Conservation (phyloP, 768 basidiomycete species). For the Russula ochroleuca region DNA sequence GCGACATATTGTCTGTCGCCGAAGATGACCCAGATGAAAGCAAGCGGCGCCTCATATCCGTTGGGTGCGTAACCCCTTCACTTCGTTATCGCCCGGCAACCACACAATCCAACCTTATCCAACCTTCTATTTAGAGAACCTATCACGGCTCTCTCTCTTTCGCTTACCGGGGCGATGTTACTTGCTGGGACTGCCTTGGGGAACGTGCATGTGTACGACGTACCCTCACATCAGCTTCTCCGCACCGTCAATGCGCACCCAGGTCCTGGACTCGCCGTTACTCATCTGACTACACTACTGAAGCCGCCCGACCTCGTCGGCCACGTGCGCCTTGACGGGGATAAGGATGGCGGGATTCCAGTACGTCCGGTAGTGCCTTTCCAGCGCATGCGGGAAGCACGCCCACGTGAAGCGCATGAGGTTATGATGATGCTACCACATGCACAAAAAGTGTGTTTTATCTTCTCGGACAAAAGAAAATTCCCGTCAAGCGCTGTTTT, state of each 20-base stretch:
- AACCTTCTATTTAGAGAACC: conserved; percentile 50
- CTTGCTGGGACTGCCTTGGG: conserved; percentile 78
- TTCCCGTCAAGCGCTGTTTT: conserved; percentile 1
- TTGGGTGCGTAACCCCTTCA: conserved; percentile 48
- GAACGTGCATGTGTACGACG: conserved; percentile 74
- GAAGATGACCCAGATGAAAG: conserved; percentile 45
- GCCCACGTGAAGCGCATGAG: conserved; percentile 65
- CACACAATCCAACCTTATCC: conserved; percentile 3
- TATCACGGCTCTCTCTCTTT: conserved; percentile 70
- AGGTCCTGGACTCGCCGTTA: conserved; percentile 51
- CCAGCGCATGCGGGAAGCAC: conserved; percentile 66
- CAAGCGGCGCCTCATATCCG: conserved; percentile 61
- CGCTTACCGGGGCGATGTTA: conserved; percentile 70
- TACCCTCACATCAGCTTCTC: conserved; percentile 85
- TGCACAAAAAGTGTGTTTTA: conserved; percentile 40
- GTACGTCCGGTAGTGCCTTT: conserved; percentile 64
- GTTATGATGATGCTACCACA: conserved; percentile 57
- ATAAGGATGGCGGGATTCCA: conserved; percentile 52
- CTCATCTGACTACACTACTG: conserved; percentile 71
- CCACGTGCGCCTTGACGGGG: conserved; percentile 54
- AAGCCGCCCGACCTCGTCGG: conserved; percentile 86
- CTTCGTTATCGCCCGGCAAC: conserved; percentile 3
- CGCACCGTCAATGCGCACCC: conserved; percentile 75
- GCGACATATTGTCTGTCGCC: conserved; percentile 66
- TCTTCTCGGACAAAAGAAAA: background rate